Evolutionary conservation across 257 asterid genomes (phyloP).

Genomic region (Solanum medicagineum): DNA sequence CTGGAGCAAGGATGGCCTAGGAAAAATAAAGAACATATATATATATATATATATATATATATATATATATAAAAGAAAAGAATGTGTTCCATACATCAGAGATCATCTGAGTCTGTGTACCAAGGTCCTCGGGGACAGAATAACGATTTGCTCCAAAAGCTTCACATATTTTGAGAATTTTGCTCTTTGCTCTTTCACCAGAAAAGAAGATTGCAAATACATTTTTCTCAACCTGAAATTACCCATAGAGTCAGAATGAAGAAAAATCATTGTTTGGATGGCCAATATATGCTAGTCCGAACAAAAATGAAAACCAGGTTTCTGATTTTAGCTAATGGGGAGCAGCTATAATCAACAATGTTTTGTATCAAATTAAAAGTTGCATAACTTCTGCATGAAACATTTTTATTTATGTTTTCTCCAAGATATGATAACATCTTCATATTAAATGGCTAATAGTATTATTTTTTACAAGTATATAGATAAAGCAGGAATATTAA

Average conservation of each 20-base stretch:
- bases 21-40: not conserved
- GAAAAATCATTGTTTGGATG: not conserved
- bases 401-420: not conserved
- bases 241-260: conserved; percentile 3
- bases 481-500: not conserved
- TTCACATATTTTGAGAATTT: conserved; percentile 90
- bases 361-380: not conserved
- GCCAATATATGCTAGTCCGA: not conserved
- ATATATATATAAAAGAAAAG: not conserved
- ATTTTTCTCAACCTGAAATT: conserved; percentile 76
- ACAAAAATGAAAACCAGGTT: not conserved
- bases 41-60: too few relatives aligned
- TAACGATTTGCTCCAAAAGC: conserved; percentile 99
- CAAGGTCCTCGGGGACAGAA: conserved; percentile 59
- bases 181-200: conserved; percentile 89
- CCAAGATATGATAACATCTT: not conserved
- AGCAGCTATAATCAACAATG: not conserved
- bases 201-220: conserved; percentile 85
- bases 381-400: not conserved
- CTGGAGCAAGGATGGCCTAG: not conserved
- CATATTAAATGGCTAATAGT: not conserved
- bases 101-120: conserved; percentile 71
- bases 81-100: conserved; percentile 40
- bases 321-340: not conserved
- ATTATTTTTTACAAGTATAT: not conserved